These are phyloP conservation scores for Verticillium longisporum DNA, from an alignment of 2,329 filamentous ascomycete genomes.

Conservation along the genomic window DNA sequence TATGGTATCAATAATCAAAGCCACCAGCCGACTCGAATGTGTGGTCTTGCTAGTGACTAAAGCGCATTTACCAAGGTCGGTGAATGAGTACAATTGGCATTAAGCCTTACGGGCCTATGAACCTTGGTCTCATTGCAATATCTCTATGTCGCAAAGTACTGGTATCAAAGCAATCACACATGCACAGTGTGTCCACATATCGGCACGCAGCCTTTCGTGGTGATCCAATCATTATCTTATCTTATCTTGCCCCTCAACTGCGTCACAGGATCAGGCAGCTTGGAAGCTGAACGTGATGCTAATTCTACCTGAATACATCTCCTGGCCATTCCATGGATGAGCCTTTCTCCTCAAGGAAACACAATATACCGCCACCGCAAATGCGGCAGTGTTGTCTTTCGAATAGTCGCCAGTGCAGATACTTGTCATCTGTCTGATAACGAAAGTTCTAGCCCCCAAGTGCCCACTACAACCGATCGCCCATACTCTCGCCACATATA, in stretches of 20 bases:
- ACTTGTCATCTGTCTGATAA: background rate
- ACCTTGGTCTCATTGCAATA: too few species aligned
- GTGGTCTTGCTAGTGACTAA: too few species aligned
- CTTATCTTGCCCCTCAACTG: background rate
- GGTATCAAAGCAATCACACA: too few species aligned
- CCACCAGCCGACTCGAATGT: too few species aligned
- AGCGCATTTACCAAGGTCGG: too few species aligned
- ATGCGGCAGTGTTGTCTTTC: background rate
- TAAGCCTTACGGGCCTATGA: too few species aligned
- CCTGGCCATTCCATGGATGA: background rate
- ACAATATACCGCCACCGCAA: background rate
- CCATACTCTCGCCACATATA: background rate
- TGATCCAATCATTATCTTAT: background rate
- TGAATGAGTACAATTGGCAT: too few species aligned
- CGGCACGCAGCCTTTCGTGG: too few species aligned
- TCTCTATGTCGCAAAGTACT: too few species aligned
- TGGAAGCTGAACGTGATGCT: background rate
- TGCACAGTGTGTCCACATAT: too few species aligned
- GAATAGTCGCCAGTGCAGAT: background rate
- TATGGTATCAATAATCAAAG: too few species aligned
- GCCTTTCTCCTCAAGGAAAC: background rate
- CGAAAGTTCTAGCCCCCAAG: background rate
- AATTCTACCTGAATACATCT: background rate
- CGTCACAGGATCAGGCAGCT: background rate
- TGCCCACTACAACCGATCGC: background rate